Percentiles rank a stretch among this genome's conserved stretches.
phyloP scores from a whole-genome alignment of 164 flowering plant genomes.

The Vitis vinifera region ASM3070453v1 NC_081819.1:16472001-16472500 shows the following conservation, averaged over 20 bases:
- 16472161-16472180: no score
- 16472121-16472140: no score
- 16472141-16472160: no score
- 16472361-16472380: not conserved
- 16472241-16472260: constrained; percentile 93
- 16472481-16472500: not conserved
- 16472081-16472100: no score
- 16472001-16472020: no score
- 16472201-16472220: constrained; percentile 53
- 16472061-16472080: no score
- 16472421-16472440: not conserved
- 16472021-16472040: no score
- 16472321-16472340: not conserved
- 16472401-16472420: not conserved
- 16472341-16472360: not conserved
- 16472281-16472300: constrained; percentile 67
- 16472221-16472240: constrained; percentile 99
- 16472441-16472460: not conserved
- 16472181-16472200: not conserved
- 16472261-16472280: constrained; percentile 90
- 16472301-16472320: not conserved
- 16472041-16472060: no score
- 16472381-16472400: not conserved
- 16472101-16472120: no score
- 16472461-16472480: not conserved